Evolutionary conservation across 2,329 filamentous ascomycete genomes (phyloP), one percentile per base, ranked within the genome.

Genomic region (Phialocephala subalpina): DNA sequence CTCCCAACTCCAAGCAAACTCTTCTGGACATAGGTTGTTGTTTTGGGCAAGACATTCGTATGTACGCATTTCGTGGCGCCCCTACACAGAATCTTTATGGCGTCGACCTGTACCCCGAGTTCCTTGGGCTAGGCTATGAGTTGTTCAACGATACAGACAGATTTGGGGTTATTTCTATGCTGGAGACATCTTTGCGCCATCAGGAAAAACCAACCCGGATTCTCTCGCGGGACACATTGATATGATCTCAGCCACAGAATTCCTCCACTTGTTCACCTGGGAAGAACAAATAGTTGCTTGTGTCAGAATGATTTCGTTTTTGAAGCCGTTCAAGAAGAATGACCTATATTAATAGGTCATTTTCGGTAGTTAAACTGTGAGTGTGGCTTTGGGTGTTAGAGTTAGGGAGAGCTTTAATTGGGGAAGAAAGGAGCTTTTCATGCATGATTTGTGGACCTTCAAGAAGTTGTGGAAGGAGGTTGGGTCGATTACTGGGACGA

Each of bases 261-360:
- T 83, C 70, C 78, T 83, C 55, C 82, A 83, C 58, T 72, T 82
- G 9, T 83, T 81, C 67, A 73, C 75, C 42, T 79, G 75, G 70
- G 76, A 79, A 0, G 70, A 73, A 5, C 80, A 82, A 40, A 2
- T 53, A 6, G 14, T 4, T 5, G 49, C 27, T 27, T 29, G 22
- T 14, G 7, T 8, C 5, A 11, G 49, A 18, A 53, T 53, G 49
- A 53, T 53, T 53, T n/a, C 18, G 29, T 53, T 53, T 25, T 18
- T 53, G 49, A 53, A 53, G 11, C 25, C 49, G 16, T 53, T 53
- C 25, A 33, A 53, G 4, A 11, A 16, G 12, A 18, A 53, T 3
- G 49, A 53, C 14, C 5, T 2, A 4, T 4, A 14, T 16, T 11
- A 12, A 33, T 25, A 53, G 18, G 49, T 53, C 18, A 53, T 53